Percentiles rank a stretch among this genome's conserved stretches.
phyloP scores from a whole-genome alignment of 352 stramenopile species.

The Saprolegnia parasitica region DNA sequence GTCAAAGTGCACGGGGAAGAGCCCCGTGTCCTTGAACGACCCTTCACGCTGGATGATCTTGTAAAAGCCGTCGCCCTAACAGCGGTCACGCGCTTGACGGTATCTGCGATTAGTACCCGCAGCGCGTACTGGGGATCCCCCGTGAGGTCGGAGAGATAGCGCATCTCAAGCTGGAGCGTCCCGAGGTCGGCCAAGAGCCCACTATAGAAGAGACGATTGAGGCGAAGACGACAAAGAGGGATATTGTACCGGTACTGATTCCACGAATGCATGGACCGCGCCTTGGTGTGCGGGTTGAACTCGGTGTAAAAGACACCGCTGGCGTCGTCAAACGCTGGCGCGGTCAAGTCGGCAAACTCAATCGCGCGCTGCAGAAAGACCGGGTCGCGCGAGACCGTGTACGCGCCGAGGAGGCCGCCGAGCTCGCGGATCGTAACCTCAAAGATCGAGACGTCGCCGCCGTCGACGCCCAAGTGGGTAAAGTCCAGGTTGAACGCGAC shows the following conservation, averaged over 20 bases:
- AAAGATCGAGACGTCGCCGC: conserved; percentile 90
- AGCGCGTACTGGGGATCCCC: conserved; percentile 64
- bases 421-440: conserved; percentile 98
- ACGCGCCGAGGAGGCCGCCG: conserved; percentile 94
- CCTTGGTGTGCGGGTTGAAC: conserved; percentile 82
- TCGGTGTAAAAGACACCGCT: conserved; percentile 88
- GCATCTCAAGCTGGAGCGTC: conserved; percentile 78
- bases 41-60: conserved; percentile 61
- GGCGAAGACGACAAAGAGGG: not conserved
- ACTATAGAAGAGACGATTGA: conserved; percentile 29
- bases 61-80: conserved; percentile 75
- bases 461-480: conserved; percentile 48
- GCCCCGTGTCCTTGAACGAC: conserved; percentile 66
- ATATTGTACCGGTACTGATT: conserved; percentile 37
- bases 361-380: conserved; percentile 90
- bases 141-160: conserved; percentile 76
- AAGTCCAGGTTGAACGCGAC: conserved; percentile 80
- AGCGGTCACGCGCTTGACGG: conserved; percentile 31
- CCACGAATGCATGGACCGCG: conserved; percentile 41
- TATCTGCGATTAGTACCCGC: conserved; percentile 42
- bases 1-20: conserved; percentile 87
- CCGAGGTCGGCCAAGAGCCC: conserved; percentile 76
- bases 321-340: conserved; percentile 84
- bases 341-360: conserved; percentile 89
- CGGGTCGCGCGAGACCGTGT: conserved; percentile 81